A percentile compares a stretch with the other conserved stretches of the same genome.
phyloP scores from a whole-genome alignment of 495 filamentous ascomycete species.

The Aspergillus hancockii region DNA sequence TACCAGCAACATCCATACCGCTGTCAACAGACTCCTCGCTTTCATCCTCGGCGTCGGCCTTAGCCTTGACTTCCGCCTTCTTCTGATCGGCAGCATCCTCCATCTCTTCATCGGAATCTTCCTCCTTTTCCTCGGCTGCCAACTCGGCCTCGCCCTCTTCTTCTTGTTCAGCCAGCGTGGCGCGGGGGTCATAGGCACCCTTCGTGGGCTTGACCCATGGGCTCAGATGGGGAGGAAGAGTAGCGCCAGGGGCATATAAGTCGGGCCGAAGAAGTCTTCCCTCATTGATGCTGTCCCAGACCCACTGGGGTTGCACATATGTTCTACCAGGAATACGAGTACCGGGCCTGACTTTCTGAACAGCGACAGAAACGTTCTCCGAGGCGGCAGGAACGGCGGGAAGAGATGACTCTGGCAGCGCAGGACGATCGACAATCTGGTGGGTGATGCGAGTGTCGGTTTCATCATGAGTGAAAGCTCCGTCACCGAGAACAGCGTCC shows the following conservation, averaged over 20 bases:
- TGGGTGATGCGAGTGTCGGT: constrained; percentile 87
- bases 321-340: constrained; percentile 81
- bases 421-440: constrained; percentile 89
- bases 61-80: constrained; percentile 18
- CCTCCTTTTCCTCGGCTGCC: constrained; percentile 55
- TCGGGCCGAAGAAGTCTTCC: constrained; percentile 84
- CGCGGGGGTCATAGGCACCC: constrained; percentile 85
- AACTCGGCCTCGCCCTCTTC: constrained; percentile 80
- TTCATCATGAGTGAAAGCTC: constrained; percentile 88
- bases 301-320: constrained; percentile 96
- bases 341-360: constrained; percentile 46
- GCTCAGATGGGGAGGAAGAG: constrained; percentile 89
- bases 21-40: constrained; percentile 52
- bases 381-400: constrained; percentile 56
- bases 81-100: constrained; percentile 34
- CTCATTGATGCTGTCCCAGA: constrained; percentile 94
- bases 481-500: constrained; percentile 86
- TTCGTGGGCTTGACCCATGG: constrained; percentile 88
- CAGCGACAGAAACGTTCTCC: constrained; percentile 54
- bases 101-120: constrained; percentile 44
- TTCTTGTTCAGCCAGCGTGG: constrained; percentile 72
- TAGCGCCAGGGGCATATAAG: constrained; percentile 84
- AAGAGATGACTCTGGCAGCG: constrained; percentile 63
- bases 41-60: constrained; percentile 36
- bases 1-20: constrained; percentile 61